Evolutionary conservation across 2,329 filamentous ascomycete species (phyloP), one percentile per base, ranked within the genome.

Genomic region (Hirsutella rhossiliensis): DNA sequence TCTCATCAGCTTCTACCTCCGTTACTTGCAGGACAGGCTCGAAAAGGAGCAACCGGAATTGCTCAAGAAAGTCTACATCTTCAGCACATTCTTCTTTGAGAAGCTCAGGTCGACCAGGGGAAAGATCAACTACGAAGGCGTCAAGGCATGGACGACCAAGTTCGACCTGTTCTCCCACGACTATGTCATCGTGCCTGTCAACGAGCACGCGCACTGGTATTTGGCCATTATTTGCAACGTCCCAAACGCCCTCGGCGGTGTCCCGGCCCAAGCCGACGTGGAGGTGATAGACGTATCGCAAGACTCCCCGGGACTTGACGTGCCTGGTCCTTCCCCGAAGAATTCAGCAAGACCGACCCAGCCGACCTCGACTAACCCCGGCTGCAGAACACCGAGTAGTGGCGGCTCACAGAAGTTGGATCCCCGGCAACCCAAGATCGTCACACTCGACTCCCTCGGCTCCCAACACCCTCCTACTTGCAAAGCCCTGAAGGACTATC

Each of bases 181-280:
- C 57, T 96, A 89, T 59, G 80, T 97, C 46, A 73, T 97, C 11
- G 84, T 98, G 7, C 92, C 92, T 0, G 87, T 98, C 59, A 94
- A 95, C 54, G 85, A 96, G 57, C 71, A 78, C 52, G 66, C 71
- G 1, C 92, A 98, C 62, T 98, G 94, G 92, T 97, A 92, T 62
- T 69, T 97, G 51, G 88, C 87, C 13, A 90, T 98, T 45, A 90
- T 98, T 43, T 95, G 87, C 73, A 95, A 98, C 55, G 73, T 90
- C 3, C 75, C 78, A 4, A 80, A 73, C 42, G 69, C 92, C 19
- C 56, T 78, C 40, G 39, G 31, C 2, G 49, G 42, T 19, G 37
- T 49, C 3, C 43, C 52, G 18, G 38, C 50, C 5, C 45, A 51
- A n/a, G 44, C 44, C n/a, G 45, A 45, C 29, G 42, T 47, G 11